Evolutionary conservation across 176 grass and related monocot genomes (phyloP).

Genomic region (Chloris gayana): DNA sequence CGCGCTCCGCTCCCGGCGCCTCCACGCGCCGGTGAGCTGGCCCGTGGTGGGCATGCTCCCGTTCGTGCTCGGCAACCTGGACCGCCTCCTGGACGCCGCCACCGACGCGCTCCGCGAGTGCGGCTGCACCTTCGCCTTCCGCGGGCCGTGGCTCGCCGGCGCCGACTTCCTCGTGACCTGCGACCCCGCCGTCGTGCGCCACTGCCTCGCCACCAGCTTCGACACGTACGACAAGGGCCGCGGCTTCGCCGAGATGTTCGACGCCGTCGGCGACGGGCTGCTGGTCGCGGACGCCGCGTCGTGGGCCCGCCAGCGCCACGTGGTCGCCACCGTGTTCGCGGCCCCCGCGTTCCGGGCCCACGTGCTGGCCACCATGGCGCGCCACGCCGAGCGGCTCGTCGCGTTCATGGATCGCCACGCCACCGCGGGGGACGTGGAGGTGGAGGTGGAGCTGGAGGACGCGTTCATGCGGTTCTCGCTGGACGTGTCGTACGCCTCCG

Average conservation of each 20-base stretch:
- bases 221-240: slow-evolving; percentile 60
- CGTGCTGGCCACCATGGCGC: slow-evolving; percentile 31
- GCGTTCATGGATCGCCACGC: slow-evolving; percentile 44
- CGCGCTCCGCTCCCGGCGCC: background rate
- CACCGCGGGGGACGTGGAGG: background rate
- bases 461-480: slow-evolving; percentile 57
- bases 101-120: slow-evolving; percentile 34
- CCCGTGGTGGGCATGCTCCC: slow-evolving; percentile 69
- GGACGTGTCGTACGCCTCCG: slow-evolving; percentile 44
- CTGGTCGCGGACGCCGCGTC: slow-evolving; percentile 52
- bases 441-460: slow-evolving; percentile 48
- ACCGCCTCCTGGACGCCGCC: slow-evolving; percentile 42
- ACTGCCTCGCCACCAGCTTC: slow-evolving; percentile 52
- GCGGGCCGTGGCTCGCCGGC: slow-evolving; percentile 48
- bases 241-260: slow-evolving; percentile 67
- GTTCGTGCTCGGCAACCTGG: background rate
- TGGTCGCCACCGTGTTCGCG: slow-evolving; percentile 35
- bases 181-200: slow-evolving; percentile 56
- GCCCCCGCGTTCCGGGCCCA: slow-evolving; percentile 35
- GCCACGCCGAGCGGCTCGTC: slow-evolving; percentile 34
- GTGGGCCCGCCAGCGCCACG: slow-evolving; percentile 47
- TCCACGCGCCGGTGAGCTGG: slow-evolving; percentile 37
- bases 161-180: slow-evolving; percentile 49
- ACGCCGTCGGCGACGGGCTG: slow-evolving; percentile 58
- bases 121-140: slow-evolving; percentile 54